Percentiles rank a stretch among this genome's conserved stretches.
Conservation (phyloP, 257 asterid genomes). For the Solanum habrochaites region DNA sequence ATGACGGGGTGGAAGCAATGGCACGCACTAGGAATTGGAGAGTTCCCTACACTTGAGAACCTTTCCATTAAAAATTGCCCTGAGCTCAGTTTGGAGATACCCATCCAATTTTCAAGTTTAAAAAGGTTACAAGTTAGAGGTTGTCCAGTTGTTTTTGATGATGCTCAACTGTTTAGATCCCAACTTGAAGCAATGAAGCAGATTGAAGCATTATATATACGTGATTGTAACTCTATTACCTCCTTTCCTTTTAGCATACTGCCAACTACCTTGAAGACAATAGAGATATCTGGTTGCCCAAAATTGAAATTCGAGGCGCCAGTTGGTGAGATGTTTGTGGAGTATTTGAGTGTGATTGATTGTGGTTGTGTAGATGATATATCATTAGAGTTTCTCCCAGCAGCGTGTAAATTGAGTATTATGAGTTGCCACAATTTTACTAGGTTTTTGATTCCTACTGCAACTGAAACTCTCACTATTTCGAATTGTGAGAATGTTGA, state of each 20-base stretch:
- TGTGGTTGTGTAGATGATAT: not conserved
- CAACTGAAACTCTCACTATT: not conserved
- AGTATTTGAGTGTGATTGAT: rapidly evolving
- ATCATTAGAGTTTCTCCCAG: not conserved
- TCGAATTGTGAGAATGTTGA: not conserved
- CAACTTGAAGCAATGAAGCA: no score
- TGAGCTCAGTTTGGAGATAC: no score
- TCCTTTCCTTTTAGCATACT: not conserved
- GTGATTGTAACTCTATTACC: not conserved
- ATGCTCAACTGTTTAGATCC: no score
- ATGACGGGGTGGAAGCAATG: no score
- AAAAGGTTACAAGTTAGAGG: no score
- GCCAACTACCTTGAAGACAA: no score
- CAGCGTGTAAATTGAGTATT: rapidly evolving
- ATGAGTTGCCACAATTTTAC: rapidly evolving
- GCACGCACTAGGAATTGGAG: no score
- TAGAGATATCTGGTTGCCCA: rapidly evolving
- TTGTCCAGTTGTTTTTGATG: no score
- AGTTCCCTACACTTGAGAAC: no score
- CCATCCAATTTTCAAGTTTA: no score
- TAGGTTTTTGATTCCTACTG: not conserved
- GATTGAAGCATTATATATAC: not conserved
- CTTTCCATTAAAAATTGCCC: no score
- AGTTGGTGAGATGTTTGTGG: not conserved
- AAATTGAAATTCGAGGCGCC: no score